Base-by-base conservation (phyloP, 257 asterid genomes). In the Gardenia jasminoides region DNA sequence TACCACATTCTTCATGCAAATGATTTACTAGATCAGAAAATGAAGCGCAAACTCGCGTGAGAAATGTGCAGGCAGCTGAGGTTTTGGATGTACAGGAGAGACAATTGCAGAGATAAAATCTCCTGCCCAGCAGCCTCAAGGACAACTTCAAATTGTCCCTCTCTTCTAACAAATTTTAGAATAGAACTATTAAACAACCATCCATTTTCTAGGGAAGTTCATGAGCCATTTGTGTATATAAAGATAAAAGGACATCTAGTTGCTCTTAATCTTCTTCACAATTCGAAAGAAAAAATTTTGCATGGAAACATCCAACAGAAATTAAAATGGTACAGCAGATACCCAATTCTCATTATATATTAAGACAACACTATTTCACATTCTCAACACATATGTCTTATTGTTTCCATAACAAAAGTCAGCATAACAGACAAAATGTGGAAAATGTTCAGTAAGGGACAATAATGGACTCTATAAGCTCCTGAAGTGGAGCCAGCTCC, bases 401-500 rank as follows among this genome's bases (percentile, higher is more conserved):
- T 1, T 70, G 82, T 72, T 44, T 78, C 64, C 72, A 67, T 44
- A 10, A 67, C 16, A 58, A 43, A 1, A 62, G 72, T 70, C 69
- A 71, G 71, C 24, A 62, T 48, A 39, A 80, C 24, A 54, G 59
- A 44, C 26, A 48, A 48, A 72, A 17, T 36, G 58, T 13, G 59
- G 17, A 74, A 33, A 76, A 41, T 75, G 76, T 79, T 86, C 83
- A 93, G 74, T 87, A 88, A n/a, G 96, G 96, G 73, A 91, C 91
- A 50, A 93, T 88, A 50, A 93, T 88, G 70, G 96, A 88, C 79
- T 93, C 95, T 75, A 93, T 88, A 79, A 92, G 93, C 84, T 93
- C 97, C 78, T 92, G 92, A 67, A 93, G 92, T 16, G 97, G 98
- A 79, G 98, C 96, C 70, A 93, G 91, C 82, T 93, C 98, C 92